Percentiles rank a stretch among this genome's conserved stretches.
phyloP scores from a whole-genome alignment of 352 stramenopile genomes.

The Pythium grandisporangium region DNA sequence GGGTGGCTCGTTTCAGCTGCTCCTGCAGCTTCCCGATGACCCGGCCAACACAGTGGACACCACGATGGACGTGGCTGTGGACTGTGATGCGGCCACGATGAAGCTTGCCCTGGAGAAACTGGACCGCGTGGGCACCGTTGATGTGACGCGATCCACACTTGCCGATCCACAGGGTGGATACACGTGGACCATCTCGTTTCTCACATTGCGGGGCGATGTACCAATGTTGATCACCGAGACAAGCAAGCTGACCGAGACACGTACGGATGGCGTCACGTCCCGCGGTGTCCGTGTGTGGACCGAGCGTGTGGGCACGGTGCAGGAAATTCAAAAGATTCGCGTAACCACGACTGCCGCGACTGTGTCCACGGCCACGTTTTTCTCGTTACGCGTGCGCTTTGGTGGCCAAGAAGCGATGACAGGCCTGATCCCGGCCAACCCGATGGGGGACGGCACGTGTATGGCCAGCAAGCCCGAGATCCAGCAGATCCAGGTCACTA shows the following conservation, averaged over 20 bases:
- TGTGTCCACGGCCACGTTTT: constrained; percentile 28
- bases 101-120: constrained; percentile 47
- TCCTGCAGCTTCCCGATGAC: constrained; percentile 25
- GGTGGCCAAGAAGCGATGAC: constrained; percentile 48
- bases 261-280: constrained; percentile 31
- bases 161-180: constrained; percentile 84
- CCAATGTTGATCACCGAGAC: constrained; percentile 18
- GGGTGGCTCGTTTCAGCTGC: constrained; percentile 50
- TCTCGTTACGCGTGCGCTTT: constrained; percentile 35
- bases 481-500: constrained; percentile 87
- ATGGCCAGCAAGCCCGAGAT: constrained; percentile 64
- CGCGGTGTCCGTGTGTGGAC: constrained; percentile 36
- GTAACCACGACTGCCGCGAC: constrained; percentile 31
- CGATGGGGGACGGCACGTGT: constrained; percentile 55
- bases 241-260: constrained; percentile 35
- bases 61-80: constrained; percentile 67
- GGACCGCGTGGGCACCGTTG: constrained; percentile 41
- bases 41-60: too few species aligned
- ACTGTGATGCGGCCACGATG: constrained; percentile 69
- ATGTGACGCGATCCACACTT: constrained; percentile 40
- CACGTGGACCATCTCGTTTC: constrained; percentile 93
- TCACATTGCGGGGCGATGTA: constrained; percentile 53
- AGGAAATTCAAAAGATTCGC: constrained; percentile 58
- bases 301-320: constrained; percentile 31
- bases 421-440: constrained; percentile 73